A percentile compares a stretch with the other conserved stretches of the same genome.
phyloP scores from a whole-genome alignment of 2,329 filamentous ascomycete species.

The Aspergillus costaricaensis region DNA sequence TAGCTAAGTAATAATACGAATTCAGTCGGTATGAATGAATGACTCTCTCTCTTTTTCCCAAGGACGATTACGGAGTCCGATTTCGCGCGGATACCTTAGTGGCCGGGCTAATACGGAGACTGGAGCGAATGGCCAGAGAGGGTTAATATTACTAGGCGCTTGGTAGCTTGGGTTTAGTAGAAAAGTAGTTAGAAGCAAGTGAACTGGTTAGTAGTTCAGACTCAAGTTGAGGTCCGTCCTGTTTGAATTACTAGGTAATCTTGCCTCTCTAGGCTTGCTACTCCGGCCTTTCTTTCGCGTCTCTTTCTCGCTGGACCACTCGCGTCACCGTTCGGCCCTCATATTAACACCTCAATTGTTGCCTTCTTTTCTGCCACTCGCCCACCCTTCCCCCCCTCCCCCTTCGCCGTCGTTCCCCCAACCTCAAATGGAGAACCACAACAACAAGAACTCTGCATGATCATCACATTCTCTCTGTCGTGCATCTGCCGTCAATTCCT shows the following conservation, averaged over 20 bases:
- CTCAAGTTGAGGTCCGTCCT: not conserved
- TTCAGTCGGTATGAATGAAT: slow-evolving; percentile 3
- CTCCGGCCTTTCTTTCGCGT: slow-evolving; percentile 8
- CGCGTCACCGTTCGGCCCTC: slow-evolving; percentile 20
- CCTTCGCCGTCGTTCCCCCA: not conserved
- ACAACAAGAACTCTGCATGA: not conserved
- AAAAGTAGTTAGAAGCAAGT: not conserved
- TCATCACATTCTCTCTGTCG: slow-evolving; percentile 7
- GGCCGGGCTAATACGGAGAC: not conserved
- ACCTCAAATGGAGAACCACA: not conserved
- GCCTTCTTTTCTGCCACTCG: slow-evolving; percentile 15
- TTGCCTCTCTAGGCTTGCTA: not conserved
- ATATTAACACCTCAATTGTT: slow-evolving; percentile 18
- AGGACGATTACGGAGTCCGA: slow-evolving; percentile 3
- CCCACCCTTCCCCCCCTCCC: slow-evolving; percentile 2
- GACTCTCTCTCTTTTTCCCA: not conserved
- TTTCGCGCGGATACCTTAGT: slow-evolving; percentile 2
- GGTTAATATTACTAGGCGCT: slow-evolving; percentile 1
- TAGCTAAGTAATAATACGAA: slow-evolving; percentile 5
- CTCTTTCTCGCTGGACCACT: slow-evolving; percentile 16
- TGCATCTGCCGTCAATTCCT: not conserved
- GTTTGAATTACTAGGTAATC: not conserved
- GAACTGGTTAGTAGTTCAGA: too few relatives aligned
- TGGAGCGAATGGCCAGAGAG: slow-evolving; percentile 5
- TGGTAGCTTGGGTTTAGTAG: not conserved